These are phyloP conservation scores for Talaromyces sp. DNA, from an alignment of 2,329 filamentous ascomycete genomes.

Conservation along the genomic window DNA sequence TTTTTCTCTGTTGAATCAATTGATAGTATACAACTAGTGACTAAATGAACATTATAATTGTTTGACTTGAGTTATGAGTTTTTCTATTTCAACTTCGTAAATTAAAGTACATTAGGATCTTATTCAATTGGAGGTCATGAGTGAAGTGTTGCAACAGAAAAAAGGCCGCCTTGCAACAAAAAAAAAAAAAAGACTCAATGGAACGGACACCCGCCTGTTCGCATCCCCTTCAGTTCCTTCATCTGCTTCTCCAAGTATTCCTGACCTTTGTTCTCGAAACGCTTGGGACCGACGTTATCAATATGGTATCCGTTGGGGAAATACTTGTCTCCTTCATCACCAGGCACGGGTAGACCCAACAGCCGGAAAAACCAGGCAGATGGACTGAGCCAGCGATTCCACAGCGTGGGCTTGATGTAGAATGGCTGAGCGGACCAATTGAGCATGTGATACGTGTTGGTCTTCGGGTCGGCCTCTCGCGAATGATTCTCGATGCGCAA, in stretches of 20 bases:
- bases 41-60: background rate
- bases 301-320: constrained; percentile 44
- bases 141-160: background rate
- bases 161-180: background rate
- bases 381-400: constrained; percentile 56
- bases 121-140: background rate
- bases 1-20: background rate
- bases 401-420: constrained; percentile 55
- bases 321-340: constrained; percentile 42
- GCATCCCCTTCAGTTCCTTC: constrained; percentile 28
- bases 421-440: constrained; percentile 59
- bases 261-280: constrained; percentile 48
- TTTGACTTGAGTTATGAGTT: background rate
- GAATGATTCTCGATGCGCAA: constrained; percentile 34
- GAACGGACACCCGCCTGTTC: constrained; percentile 47
- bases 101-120: background rate
- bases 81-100: background rate
- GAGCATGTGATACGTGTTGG: constrained; percentile 46
- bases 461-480: constrained; percentile 47
- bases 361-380: constrained; percentile 45
- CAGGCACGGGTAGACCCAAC: constrained; percentile 43
- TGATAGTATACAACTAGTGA: background rate
- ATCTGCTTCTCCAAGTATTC: constrained; percentile 42
- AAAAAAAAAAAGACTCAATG: background rate
- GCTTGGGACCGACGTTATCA: constrained; percentile 57